Evolutionary conservation across 73 alveolate species (phyloP), one percentile per base, ranked within the genome.

Genomic region (Paramecium primaurelia): DNA sequence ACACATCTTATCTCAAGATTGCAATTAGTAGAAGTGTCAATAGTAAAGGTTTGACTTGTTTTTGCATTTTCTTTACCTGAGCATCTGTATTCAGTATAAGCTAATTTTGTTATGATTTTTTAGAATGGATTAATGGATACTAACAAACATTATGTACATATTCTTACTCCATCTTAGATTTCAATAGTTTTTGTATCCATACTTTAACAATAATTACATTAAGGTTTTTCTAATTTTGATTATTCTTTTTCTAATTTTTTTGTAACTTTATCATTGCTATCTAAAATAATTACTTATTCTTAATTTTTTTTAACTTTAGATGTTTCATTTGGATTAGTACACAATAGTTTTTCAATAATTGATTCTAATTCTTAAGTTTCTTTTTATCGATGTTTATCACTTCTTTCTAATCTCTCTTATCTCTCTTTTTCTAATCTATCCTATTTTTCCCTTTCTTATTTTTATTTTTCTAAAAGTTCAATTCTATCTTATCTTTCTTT

Each of bases 1-100:
- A 80, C 91, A 45, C 91, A 80, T 49, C 91, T 80, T 18, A 80
- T 80, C 14, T 80, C 91, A 40, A 80, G 32, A 25, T 80, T 34
- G 40, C 47, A 38, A 73, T 64, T 64, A 3, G 51, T 12, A 28
- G 47, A 12, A 8, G 40, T 37, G 12, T 73, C 84, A 25, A 64
- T 64, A 32, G 30, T 34, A 12, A 64, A 64, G 30, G 49, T 64
- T 64, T 28, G 6, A 7, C 84, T 28, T 8, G 47, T 34, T 34
- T 34, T 64, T 12, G 84, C 84, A 12, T 34, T 34, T 64, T 64
- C 84, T 28, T 73, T 80, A 28, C 58, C 73, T 49, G 47, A 22
- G 14, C 28, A 42, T 49, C 36, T 42, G 18, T 80, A 47, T 80
- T 80, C 71, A 20, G 18, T 32, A 22, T 22, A 26, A 11, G 75